Base-by-base conservation (phyloP, 352 stramenopile species). In the Phytophthora rubi region DNA sequence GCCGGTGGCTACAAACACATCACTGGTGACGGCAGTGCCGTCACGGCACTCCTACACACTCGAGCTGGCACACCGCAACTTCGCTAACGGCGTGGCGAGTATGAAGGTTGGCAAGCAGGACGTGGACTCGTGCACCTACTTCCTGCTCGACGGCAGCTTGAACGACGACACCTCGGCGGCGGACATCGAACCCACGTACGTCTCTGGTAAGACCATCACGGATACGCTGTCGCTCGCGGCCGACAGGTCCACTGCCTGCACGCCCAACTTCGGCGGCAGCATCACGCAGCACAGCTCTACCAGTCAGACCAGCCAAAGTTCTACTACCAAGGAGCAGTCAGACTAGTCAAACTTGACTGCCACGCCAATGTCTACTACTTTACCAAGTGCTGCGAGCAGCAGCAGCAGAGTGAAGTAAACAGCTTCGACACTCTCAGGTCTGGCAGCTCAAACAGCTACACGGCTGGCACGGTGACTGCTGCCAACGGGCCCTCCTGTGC, bases 121-220 rank as follows among this genome's bases (percentile, higher is more conserved):
- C 57, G 87, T 86, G 35, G 79, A 80, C 68, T 90, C 82, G 48
- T 87, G 80, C 30, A 91, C 83, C 68, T 92, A 90, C 68, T 92
- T 75, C 53, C 37, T 90, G 30, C 63, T 87, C 1, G 73, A 79
- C n/a, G 72, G 70, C n/a, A 68, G 69, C 7, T 51, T 56, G 30
- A 62, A 64, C 62, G 53, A 76, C 39, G 68, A 86, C 39, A 69
- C 87, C 3, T 70, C 62, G 15, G 61, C 70, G 10, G 67, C 89
- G 13, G 58, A 71, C 51, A 71, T 93, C 30, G 59, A 81, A 15
- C 62, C 89, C 42, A 93, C 83, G 51, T 88, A 76, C 39, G 55
- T 85, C 16, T 71, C 66, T 9, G 85, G 82, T 12, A 75, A 93
- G 49, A 77, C 59, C 30, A 77, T 92, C 59, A 76, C 70, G 0